Conservation (phyloP, 1,284 basidiomycete species). For the Porodaedalea pini region DNA sequence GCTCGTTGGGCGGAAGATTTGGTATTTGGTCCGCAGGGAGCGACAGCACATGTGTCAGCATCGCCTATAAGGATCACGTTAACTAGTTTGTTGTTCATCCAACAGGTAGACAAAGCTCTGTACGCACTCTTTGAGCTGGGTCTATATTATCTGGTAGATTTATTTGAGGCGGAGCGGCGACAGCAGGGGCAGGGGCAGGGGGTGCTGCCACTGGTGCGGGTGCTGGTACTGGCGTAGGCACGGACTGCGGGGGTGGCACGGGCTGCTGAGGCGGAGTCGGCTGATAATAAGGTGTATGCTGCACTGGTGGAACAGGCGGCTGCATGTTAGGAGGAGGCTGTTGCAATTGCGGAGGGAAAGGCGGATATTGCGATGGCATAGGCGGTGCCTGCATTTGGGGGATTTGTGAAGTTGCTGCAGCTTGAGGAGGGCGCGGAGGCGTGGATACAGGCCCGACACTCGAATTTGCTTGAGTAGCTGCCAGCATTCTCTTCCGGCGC, state of each 20-base stretch:
- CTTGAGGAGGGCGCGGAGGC: constrained; percentile 25
- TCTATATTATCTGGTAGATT: constrained; percentile 31
- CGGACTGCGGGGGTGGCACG: constrained; percentile 21
- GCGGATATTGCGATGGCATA: constrained; percentile 20
- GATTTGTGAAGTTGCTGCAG: constrained; percentile 25
- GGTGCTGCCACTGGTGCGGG: constrained; percentile 23
- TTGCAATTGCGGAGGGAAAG: constrained; percentile 28
- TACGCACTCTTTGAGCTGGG: constrained; percentile 32
- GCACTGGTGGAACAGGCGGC: constrained; percentile 31
- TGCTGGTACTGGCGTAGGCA: constrained; percentile 25
- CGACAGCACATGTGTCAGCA: constrained; percentile 83
- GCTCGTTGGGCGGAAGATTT: constrained; percentile 77
- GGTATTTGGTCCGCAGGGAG: constrained; percentile 88
- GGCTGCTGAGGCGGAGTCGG: constrained; percentile 28
- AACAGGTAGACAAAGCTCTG: background rate
- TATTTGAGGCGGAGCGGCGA: constrained; percentile 31
- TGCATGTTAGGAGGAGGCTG: constrained; percentile 26
- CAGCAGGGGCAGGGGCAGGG: constrained; percentile 29
- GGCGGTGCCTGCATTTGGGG: constrained; percentile 31
- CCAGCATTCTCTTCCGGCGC: constrained; percentile 54
- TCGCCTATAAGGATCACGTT: constrained; percentile 44
- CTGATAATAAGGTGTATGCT: constrained; percentile 44
- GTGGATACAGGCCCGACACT: constrained; percentile 27
- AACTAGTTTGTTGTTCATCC: too few species aligned
- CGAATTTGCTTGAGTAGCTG: constrained; percentile 34